Evolutionary conservation across 345 rosid species (phyloP).

Genomic region (Citrus hindsii): DNA sequence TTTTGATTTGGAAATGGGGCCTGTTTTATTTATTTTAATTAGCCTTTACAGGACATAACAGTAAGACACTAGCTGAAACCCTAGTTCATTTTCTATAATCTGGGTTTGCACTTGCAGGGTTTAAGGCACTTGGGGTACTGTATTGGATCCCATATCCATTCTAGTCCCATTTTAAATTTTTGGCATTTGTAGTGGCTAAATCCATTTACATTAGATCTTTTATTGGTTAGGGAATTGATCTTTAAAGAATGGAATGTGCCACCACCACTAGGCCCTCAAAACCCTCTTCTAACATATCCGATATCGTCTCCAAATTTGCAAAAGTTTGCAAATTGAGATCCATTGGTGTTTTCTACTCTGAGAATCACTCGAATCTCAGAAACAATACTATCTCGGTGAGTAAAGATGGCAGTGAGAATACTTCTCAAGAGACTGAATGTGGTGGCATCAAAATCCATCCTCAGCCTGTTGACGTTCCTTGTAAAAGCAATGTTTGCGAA

Average conservation of each 20-base stretch:
- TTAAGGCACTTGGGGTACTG: not conserved
- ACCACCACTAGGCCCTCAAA: constrained; percentile 27
- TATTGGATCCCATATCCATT: constrained; percentile 1
- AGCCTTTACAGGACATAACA: not conserved
- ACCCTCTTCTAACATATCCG: constrained; percentile 44
- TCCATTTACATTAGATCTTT: not conserved
- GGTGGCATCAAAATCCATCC: constrained; percentile 29
- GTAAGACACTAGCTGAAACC: constrained; percentile 1
- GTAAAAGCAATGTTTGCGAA: constrained; percentile 17
- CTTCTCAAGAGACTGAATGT: constrained; percentile 25
- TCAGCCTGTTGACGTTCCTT: constrained; percentile 15
- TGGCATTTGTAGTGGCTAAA: not conserved
- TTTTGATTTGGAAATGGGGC: not conserved
- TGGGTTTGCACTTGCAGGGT: constrained; percentile 8
- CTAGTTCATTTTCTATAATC: constrained; percentile 8
- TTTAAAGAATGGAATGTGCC: constrained; percentile 43
- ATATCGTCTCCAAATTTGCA: constrained; percentile 51
- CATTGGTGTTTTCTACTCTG: constrained; percentile 47
- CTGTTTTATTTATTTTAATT: not conserved
- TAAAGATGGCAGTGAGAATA: constrained; percentile 28
- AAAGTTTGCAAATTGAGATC: constrained; percentile 60
- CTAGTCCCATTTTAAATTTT: not conserved
- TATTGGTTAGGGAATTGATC: not conserved
- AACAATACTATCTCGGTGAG: constrained; percentile 10
- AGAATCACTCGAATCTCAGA: constrained; percentile 10